Conservation (phyloP, 2,329 filamentous ascomycete species). For the Trichoderma koningiopsis region DNA sequence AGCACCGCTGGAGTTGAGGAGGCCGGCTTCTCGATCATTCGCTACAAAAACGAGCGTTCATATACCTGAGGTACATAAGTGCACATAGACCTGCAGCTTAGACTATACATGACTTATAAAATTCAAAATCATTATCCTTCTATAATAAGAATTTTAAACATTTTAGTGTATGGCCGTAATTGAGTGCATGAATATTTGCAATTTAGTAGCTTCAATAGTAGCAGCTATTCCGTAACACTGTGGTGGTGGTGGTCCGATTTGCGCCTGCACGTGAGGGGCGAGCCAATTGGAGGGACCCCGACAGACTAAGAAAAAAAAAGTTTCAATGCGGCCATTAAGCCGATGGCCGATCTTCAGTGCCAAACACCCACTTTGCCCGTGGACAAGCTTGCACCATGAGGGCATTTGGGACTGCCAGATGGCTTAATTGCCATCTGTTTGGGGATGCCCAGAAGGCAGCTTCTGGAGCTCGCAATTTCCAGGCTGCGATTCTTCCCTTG, state of each 20-base stretch:
- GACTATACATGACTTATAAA: not conserved
- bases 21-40: slow-evolving; percentile 10
- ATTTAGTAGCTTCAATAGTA: not conserved
- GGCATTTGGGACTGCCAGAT: slow-evolving; percentile 44
- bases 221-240: slow-evolving; percentile 3
- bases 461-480: slow-evolving; percentile 35
- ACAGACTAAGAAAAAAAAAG: slow-evolving; percentile 35
- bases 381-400: slow-evolving; percentile 40
- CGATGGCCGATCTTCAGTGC: slow-evolving; percentile 20
- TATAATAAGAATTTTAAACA: not conserved
- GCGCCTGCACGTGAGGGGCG: slow-evolving; percentile 31
- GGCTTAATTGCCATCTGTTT: slow-evolving; percentile 46
- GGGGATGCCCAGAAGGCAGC: slow-evolving; percentile 35
- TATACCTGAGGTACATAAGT: slow-evolving; percentile 19
- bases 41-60: slow-evolving; percentile 15
- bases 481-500: slow-evolving; percentile 32
- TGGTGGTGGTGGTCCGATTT: slow-evolving; percentile 23
- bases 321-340: slow-evolving; percentile 26
- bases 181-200: too few species aligned
- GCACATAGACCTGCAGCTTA: slow-evolving; percentile 16
- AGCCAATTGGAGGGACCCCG: slow-evolving; percentile 24
- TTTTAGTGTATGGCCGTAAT: not conserved
- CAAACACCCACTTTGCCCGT: slow-evolving; percentile 24
- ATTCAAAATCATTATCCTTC: not conserved
- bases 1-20: slow-evolving; percentile 23